Evolutionary conservation across 176 grass and related monocot genomes (phyloP), one percentile per base, ranked within the genome.

Genomic region (Alopecurus myosuroides): DNA sequence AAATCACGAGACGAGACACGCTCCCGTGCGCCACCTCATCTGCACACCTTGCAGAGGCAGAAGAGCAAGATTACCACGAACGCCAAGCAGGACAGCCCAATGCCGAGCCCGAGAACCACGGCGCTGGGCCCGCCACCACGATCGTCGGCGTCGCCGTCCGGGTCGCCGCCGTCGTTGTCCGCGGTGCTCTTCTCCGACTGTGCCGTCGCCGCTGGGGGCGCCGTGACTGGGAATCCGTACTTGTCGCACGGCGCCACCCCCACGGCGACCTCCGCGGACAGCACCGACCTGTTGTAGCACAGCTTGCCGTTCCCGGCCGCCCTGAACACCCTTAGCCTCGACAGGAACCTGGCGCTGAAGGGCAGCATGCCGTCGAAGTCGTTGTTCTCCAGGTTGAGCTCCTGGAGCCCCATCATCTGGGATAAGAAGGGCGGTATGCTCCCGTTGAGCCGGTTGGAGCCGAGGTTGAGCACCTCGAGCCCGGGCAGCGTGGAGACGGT

Each of bases 11-110:
- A 28, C n/a, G 36, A 58, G 9, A 62, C 30, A 42, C 15, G 46
- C 57, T 30, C 40, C 34, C 35, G 35, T 34, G 36, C 26, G 10
- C 89, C 94, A 88, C 48, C 89, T 56, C 91, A 94, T 70, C 91
- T 49, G 48, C 97, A 99, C 42, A 95, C 86, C 76, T 94, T 96
- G 85, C 93, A 99, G 86, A 99, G 68, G 91, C 97, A 99, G 88
- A 96, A 83, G 34, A 96, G 81, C 84, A 99, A 82, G 84, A 96
- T 91, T 39, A 92, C 91, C 25, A 92, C 61, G 87, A 99, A 99
- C 11, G 91, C 93, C 11, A 99, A 81, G 84, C 93, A 94, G 28
- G 93, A 99, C 15, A 99, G 58, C 6, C 97, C 97, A 36, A 99
- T 99, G 91, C 91, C 94, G 35, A 94, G 85, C 19, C 91, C 97